These are phyloP conservation scores for Hymenoscyphus linearis DNA, from an alignment of 2,329 filamentous ascomycete species.

Conservation along the genomic window DNA sequence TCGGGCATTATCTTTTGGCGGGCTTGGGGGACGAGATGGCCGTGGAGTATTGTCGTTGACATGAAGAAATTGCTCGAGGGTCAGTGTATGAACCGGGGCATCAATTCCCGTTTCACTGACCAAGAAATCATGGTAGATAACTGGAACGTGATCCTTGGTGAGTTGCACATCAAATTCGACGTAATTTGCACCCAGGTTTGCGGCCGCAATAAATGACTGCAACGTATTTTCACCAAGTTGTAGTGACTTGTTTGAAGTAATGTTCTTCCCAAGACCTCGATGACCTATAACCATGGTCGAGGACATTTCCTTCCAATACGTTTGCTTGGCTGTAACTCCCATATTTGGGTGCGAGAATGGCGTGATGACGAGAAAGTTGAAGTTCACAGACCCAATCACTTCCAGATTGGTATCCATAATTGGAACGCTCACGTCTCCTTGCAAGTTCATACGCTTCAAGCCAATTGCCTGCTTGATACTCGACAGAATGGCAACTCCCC, in stretches of 20 bases:
- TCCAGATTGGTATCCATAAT: conserved; percentile 78
- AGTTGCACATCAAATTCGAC: conserved; percentile 86
- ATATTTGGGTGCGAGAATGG: conserved; percentile 93
- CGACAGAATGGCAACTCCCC: conserved; percentile 82
- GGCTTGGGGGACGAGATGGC: conserved; percentile 43
- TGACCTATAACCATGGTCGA: conserved; percentile 78
- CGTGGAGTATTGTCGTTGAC: conserved; percentile 51
- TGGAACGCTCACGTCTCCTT: conserved; percentile 87
- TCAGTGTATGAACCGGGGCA: conserved; percentile 91
- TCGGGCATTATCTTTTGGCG: conserved; percentile 30
- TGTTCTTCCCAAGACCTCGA: conserved; percentile 83
- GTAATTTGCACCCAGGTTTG: conserved; percentile 78
- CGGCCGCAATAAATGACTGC: conserved; percentile 91
- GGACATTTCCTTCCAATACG: conserved; percentile 91
- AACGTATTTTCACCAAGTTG: conserved; percentile 96
- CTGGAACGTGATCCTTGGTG: conserved; percentile 97
- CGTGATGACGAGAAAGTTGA: conserved; percentile 93
- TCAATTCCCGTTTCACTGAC: conserved; percentile 98
- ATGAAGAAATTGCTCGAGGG: conserved; percentile 90
- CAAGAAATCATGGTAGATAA: conserved; percentile 97
- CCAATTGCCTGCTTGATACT: conserved; percentile 80
- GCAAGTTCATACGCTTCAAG: conserved; percentile 80
- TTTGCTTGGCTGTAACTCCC: conserved; percentile 83
- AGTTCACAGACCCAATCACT: conserved; percentile 90
- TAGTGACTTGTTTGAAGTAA: conserved; percentile 73